Conservation (phyloP, 108 stramenopile genomes). For the Discostella pseudostelligera region DNA sequence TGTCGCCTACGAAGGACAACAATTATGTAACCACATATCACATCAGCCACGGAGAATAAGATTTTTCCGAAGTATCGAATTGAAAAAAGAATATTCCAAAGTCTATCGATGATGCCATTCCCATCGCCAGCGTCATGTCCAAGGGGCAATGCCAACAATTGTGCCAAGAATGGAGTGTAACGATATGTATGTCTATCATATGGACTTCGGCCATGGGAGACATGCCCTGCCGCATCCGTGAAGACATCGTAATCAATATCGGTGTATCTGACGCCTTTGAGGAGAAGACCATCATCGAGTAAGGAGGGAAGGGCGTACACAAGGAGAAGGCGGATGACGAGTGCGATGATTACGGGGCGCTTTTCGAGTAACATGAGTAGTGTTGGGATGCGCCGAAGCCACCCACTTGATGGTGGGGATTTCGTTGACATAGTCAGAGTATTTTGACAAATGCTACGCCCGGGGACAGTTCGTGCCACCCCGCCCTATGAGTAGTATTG, state of each 20-base stretch:
- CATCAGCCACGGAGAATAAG: constrained; percentile 84
- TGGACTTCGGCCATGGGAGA: constrained; percentile 68
- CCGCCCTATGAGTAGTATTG: too few species aligned
- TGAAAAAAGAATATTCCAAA: constrained; percentile 8
- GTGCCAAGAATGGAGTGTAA: constrained; percentile 96
- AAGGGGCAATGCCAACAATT: constrained; percentile 49
- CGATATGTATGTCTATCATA: constrained; percentile 97
- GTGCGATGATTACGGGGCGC: constrained; percentile 45
- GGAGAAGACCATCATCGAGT: constrained; percentile 61
- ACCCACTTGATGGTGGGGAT: too few species aligned
- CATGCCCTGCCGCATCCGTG: constrained; percentile 72
- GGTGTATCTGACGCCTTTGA: constrained; percentile 81
- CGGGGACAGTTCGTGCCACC: too few species aligned
- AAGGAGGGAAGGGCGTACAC: constrained; percentile 62
- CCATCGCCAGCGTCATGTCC: not conserved
- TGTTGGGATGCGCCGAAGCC: too few species aligned
- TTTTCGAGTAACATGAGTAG: not conserved
- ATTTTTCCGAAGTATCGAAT: constrained; percentile 56
- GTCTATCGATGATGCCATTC: constrained; percentile 17
- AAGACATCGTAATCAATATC: constrained; percentile 90
- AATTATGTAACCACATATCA: constrained; percentile 78
- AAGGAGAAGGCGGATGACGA: constrained; percentile 59
- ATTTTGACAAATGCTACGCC: too few species aligned
- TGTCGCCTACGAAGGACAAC: constrained; percentile 27
- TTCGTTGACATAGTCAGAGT: too few species aligned